phyloP scores from a whole-genome alignment of 2,329 filamentous ascomycete genomes.

The Bipolaris gigantea region DNA sequence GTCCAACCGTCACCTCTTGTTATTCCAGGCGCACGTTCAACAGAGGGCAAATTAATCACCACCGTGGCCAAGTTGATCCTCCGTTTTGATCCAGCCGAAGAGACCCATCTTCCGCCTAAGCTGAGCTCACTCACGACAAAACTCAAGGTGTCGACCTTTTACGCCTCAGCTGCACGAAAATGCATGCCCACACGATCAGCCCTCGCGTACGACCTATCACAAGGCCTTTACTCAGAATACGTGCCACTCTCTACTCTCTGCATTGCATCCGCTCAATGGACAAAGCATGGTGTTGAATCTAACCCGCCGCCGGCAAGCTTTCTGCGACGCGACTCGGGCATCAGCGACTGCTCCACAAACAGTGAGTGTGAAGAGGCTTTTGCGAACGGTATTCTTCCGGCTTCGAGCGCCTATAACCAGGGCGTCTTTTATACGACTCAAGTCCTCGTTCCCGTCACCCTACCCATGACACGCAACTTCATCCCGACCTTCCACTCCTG shows the following conservation, averaged over 20 bases:
- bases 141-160: conserved; percentile 62
- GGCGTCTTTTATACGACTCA: conserved; percentile 61
- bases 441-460: conserved; percentile 64
- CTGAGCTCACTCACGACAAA: conserved; percentile 57
- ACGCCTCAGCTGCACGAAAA: conserved; percentile 54
- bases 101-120: conserved; percentile 54
- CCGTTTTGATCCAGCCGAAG: conserved; percentile 62
- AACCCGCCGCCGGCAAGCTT: conserved; percentile 33
- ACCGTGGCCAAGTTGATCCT: conserved; percentile 60
- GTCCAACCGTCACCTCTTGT: conserved; percentile 61
- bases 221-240: conserved; percentile 57
- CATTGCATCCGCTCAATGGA: conserved; percentile 61
- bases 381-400: conserved; percentile 36
- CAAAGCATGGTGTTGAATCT: conserved; percentile 47
- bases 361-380: conserved; percentile 20
- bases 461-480: conserved; percentile 64
- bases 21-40: conserved; percentile 48
- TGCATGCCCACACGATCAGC: conserved; percentile 52
- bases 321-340: conserved; percentile 47
- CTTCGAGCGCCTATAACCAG: conserved; percentile 49
- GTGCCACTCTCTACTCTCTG: conserved; percentile 59
- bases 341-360: conserved; percentile 40
- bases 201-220: conserved; percentile 50
- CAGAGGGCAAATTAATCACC: conserved; percentile 49
- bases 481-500: conserved; percentile 72